These are phyloP conservation scores for Ilyonectria robusta DNA, from an alignment of 2,329 filamentous ascomycete genomes.

Conservation along the genomic window DNA sequence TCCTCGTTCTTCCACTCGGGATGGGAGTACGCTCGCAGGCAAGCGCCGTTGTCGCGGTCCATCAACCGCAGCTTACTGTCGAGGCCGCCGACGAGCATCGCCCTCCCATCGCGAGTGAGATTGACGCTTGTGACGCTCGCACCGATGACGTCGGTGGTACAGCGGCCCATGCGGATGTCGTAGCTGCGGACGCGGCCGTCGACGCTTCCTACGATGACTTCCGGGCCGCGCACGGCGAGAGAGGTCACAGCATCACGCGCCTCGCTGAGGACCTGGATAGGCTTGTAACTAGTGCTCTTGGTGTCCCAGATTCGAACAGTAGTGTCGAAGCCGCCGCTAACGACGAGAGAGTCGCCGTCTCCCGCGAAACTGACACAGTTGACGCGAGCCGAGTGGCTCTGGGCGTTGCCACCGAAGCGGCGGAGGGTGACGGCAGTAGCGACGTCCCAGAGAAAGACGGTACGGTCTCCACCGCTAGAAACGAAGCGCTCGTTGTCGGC, in stretches of 20 bases:
- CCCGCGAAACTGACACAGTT: constrained; percentile 87
- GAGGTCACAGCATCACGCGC: constrained; percentile 78
- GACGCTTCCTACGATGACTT: constrained; percentile 83
- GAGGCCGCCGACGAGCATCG: constrained; percentile 80
- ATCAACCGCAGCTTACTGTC: constrained; percentile 85
- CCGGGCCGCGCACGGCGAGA: constrained; percentile 63
- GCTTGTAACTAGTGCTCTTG: constrained; percentile 67
- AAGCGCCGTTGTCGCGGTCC: constrained; percentile 81
- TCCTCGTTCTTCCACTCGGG: constrained; percentile 74
- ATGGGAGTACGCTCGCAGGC: constrained; percentile 79
- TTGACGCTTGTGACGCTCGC: constrained; percentile 81
- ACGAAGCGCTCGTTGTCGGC: constrained; percentile 87
- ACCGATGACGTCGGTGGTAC: constrained; percentile 79
- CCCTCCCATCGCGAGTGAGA: constrained; percentile 80
- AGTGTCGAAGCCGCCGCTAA: constrained; percentile 82
- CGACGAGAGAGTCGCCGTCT: constrained; percentile 79
- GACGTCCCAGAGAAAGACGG: constrained; percentile 96
- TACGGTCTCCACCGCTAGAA: constrained; percentile 90
- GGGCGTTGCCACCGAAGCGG: constrained; percentile 74
- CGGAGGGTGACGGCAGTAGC: constrained; percentile 82
- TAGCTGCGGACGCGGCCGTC: constrained; percentile 88
- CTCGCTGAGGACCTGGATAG: constrained; percentile 81
- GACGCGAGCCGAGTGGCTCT: constrained; percentile 79
- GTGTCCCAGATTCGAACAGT: constrained; percentile 84
- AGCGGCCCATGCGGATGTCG: constrained; percentile 82